A percentile compares a stretch with the other conserved stretches of the same genome.
Conservation (phyloP, 2,329 filamentous ascomycete genomes). For the Fusarium poae region DNA sequence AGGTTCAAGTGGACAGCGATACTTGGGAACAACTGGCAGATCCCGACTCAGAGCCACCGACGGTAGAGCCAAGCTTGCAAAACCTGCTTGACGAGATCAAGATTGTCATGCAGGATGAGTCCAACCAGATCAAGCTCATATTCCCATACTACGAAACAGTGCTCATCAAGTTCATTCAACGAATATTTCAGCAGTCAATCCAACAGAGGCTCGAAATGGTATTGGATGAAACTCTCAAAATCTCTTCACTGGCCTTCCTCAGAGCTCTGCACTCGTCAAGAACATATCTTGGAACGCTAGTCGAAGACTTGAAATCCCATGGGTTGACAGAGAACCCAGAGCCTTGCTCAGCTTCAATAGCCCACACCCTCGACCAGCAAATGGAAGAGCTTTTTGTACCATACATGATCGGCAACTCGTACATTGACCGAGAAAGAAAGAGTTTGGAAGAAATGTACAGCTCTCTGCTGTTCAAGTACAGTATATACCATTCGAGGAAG, state of each 20-base stretch:
- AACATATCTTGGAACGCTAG: slow-evolving; percentile 85
- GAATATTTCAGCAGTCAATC: slow-evolving; percentile 97
- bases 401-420: slow-evolving; percentile 76
- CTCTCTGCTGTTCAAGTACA: slow-evolving; percentile 95
- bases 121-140: slow-evolving; percentile 93
- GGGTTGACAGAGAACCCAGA: slow-evolving; percentile 96
- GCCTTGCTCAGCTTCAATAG: slow-evolving; percentile 86
- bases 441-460: slow-evolving; percentile 86
- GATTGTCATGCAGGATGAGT: slow-evolving; percentile 96
- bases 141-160: slow-evolving; percentile 98
- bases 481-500: slow-evolving; percentile 88
- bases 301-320: slow-evolving; percentile 94
- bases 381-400: slow-evolving; percentile 83
- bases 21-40: slow-evolving; percentile 94
- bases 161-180: slow-evolving; percentile 90
- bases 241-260: slow-evolving; percentile 92
- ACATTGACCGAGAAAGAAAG: slow-evolving; percentile 76
- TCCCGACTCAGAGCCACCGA: slow-evolving; percentile 90
- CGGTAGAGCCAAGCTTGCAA: slow-evolving; percentile 91
- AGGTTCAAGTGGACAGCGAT: slow-evolving; percentile 79
- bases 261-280: slow-evolving; percentile 91
- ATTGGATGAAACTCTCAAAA: slow-evolving; percentile 89
- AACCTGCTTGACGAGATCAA: slow-evolving; percentile 94
- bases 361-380: slow-evolving; percentile 79
- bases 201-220: slow-evolving; percentile 97